These are phyloP conservation scores for Epipyxis sp. DNA, from an alignment of 108 stramenopile species.

Conservation along the genomic window DNA sequence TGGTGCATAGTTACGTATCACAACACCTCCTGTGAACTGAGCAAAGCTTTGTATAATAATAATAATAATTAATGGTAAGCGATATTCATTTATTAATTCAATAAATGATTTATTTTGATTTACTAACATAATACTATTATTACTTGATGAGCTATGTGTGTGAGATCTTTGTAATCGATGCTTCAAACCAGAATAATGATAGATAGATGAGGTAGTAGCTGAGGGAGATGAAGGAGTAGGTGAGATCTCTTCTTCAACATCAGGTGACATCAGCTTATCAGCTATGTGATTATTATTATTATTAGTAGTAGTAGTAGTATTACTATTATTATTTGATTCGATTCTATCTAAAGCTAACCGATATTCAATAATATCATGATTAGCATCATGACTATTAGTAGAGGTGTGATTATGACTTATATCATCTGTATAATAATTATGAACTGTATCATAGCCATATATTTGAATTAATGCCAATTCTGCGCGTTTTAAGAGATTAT, in stretches of 20 bases:
- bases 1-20: constrained; percentile 20
- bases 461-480: background rate
- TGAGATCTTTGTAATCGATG: background rate
- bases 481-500: background rate
- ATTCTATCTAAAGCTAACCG: background rate
- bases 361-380: background rate
- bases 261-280: background rate
- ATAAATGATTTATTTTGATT: background rate
- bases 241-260: background rate
- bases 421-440: background rate
- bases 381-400: background rate
- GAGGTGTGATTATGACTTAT: background rate
- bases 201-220: background rate
- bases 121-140: background rate
- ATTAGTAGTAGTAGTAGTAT: too few species aligned
- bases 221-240: background rate
- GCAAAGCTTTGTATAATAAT: background rate
- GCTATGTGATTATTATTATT: too few species aligned
- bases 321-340: too few species aligned
- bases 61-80: background rate
- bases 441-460: background rate
- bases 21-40: background rate
- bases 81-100: background rate
- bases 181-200: background rate
- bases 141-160: background rate